phyloP scores from a whole-genome alignment of 148 eudicot genomes.

The Suaeda aralocaspica region DNA sequence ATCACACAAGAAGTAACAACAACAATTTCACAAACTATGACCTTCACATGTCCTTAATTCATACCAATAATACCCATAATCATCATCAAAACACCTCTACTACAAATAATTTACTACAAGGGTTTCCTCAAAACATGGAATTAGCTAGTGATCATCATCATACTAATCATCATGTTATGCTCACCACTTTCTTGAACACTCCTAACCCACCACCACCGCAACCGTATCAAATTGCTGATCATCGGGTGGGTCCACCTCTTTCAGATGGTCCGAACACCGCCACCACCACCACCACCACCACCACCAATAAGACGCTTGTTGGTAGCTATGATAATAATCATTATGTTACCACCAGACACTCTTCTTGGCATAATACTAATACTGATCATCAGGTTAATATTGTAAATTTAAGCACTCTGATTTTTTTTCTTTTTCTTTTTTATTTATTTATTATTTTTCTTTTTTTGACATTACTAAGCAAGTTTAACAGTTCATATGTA shows the following conservation, averaged over 20 bases:
- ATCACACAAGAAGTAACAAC: neutral
- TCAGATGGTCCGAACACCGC: neutral
- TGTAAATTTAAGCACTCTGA: neutral
- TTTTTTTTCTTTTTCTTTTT: neutral
- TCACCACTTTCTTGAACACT: slow-evolving; percentile 25
- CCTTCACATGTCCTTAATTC: slow-evolving; percentile 33
- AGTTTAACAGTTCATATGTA: too few relatives aligned
- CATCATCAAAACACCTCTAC: neutral
- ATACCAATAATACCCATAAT: slow-evolving; percentile 9
- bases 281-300: slow-evolving; percentile 14
- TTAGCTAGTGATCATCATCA: slow-evolving; percentile 8
- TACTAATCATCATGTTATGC: slow-evolving; percentile 22
- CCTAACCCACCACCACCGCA: slow-evolving; percentile 19
- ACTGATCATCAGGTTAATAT: slow-evolving; percentile 24
- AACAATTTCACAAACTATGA: slow-evolving; percentile 28
- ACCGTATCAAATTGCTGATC: slow-evolving; percentile 6
- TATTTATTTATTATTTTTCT: too few relatives aligned
- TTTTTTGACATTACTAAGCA: too few relatives aligned
- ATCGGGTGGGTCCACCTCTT: neutral
- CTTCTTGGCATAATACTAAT: slow-evolving; percentile 23
- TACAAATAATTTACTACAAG: slow-evolving; percentile 1
- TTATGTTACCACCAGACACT: slow-evolving; percentile 15
- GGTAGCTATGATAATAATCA: slow-evolving; percentile 16
- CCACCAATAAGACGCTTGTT: slow-evolving; percentile 22
- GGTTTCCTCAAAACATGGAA: slow-evolving; percentile 19